Evolutionary conservation across 1,284 basidiomycete species (phyloP).

Genomic region (Ceratobasidium sp.): DNA sequence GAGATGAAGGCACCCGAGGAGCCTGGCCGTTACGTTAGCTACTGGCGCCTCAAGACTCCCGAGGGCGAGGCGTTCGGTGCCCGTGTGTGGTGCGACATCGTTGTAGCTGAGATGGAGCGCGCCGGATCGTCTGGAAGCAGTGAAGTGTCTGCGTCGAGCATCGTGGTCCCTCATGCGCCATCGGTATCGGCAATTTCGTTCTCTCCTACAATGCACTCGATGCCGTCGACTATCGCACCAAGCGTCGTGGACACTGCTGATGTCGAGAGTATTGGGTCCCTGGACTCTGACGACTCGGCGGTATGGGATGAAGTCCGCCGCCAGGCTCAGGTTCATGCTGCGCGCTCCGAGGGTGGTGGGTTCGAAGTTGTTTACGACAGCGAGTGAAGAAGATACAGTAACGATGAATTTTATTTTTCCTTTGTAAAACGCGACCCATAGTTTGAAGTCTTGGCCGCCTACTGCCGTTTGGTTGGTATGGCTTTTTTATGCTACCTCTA

Average conservation of each 20-base stretch:
- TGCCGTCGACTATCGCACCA: conserved; percentile 15
- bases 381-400: conserved; percentile 1
- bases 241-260: conserved; percentile 26
- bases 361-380: conserved; percentile 34
- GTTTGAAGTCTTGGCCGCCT: not conserved
- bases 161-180: conserved; percentile 37
- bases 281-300: conserved; percentile 25
- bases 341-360: conserved; percentile 21
- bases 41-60: conserved; percentile 77
- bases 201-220: conserved; percentile 19
- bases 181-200: conserved; percentile 3
- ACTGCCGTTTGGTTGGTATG: not conserved
- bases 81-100: conserved; percentile 55
- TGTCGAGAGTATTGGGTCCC: conserved; percentile 27
- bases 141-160: conserved; percentile 39
- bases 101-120: conserved; percentile 33
- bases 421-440: conserved; percentile 17
- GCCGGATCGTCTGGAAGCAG: conserved; percentile 42
- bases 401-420: not conserved
- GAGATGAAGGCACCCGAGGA: conserved; percentile 84
- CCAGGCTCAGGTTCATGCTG: not conserved
- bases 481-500: not conserved
- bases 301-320: conserved; percentile 25
- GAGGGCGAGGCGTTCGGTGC: conserved; percentile 74
- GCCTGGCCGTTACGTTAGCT: conserved; percentile 77